A percentile compares a stretch with the other conserved stretches of the same genome.
These are phyloP conservation scores for Phytophthora sp. DNA, from an alignment of 352 stramenopile species.

Conservation along the genomic window DNA sequence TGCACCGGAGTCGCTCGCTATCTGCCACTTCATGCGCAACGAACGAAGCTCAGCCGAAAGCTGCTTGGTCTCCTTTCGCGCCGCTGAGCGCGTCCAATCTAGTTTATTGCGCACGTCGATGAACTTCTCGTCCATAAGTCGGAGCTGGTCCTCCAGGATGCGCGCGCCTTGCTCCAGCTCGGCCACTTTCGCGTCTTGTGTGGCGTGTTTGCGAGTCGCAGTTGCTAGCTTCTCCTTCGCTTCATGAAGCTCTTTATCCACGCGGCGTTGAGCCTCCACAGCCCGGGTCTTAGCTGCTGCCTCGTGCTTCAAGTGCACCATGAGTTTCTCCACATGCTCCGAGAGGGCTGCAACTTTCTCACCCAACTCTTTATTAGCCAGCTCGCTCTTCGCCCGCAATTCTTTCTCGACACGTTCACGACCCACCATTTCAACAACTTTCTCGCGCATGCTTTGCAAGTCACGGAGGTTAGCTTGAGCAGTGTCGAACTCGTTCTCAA, in stretches of 20 bases:
- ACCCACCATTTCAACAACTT: conserved; percentile 78
- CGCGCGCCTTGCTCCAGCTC: conserved; percentile 93
- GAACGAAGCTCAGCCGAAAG: conserved; percentile 64
- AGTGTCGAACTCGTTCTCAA: conserved; percentile 62
- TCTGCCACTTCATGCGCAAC: conserved; percentile 79
- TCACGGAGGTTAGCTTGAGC: conserved; percentile 57
- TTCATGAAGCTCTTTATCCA: conserved; percentile 85
- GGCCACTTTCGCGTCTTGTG: conserved; percentile 87
- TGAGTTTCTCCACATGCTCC: conserved; percentile 97
- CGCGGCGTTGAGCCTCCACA: conserved; percentile 70
- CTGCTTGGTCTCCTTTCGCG: conserved; percentile 84
- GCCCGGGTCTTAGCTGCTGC: conserved; percentile 92
- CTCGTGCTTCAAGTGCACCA: conserved; percentile 97
- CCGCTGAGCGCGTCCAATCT: conserved; percentile 91
- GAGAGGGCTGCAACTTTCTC: conserved; percentile 92
- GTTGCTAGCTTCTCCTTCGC: conserved; percentile 58
- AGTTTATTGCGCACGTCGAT: conserved; percentile 96
- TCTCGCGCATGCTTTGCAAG: conserved; percentile 74
- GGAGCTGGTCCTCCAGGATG: conserved; percentile 95
- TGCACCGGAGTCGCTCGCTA: conserved; percentile 63
- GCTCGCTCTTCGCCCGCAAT: conserved; percentile 71
- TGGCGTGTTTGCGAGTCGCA: conserved; percentile 82
- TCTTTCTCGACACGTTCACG: conserved; percentile 90
- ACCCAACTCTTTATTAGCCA: conserved; percentile 60
- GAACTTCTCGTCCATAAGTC: conserved; percentile 98